These are phyloP conservation scores for Talinum fruticosum DNA, from an alignment of 148 eudicot species.

Conservation along the genomic window DNA sequence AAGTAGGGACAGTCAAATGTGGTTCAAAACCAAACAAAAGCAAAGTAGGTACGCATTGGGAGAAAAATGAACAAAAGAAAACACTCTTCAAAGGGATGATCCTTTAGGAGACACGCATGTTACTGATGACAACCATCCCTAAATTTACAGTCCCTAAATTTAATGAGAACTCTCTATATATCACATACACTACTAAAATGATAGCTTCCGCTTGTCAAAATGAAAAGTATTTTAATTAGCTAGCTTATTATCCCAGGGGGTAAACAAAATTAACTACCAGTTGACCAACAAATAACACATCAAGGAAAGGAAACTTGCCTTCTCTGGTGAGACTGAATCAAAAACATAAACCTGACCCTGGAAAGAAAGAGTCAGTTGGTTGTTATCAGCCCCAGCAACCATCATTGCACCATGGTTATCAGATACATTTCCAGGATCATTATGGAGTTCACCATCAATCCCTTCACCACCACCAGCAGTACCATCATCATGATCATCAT, in stretches of 20 bases:
- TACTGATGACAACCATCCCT: background rate
- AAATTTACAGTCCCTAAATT: background rate
- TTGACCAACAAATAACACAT: too few species aligned
- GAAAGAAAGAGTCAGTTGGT: conserved; percentile 80
- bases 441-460: conserved; percentile 51
- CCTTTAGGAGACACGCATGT: background rate
- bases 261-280: too few species aligned
- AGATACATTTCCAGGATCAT: conserved; percentile 44
- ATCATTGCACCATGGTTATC: conserved; percentile 46
- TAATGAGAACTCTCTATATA: background rate
- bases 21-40: background rate
- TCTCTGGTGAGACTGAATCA: conserved; percentile 75
- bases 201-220: too few species aligned
- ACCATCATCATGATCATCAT: conserved; percentile 51
- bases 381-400: conserved; percentile 37
- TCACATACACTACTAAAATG: background rate
- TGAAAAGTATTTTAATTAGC: too few species aligned
- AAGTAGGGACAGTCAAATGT: too few species aligned
- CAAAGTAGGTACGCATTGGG: too few species aligned
- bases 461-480: conserved; percentile 39
- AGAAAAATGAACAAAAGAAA: background rate
- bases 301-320: conserved; percentile 32
- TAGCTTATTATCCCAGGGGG: too few species aligned
- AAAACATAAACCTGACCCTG: conserved; percentile 83
- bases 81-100: background rate